Conservation (phyloP, 2,329 filamentous ascomycete genomes). For the Neurospora crassa region DNA sequence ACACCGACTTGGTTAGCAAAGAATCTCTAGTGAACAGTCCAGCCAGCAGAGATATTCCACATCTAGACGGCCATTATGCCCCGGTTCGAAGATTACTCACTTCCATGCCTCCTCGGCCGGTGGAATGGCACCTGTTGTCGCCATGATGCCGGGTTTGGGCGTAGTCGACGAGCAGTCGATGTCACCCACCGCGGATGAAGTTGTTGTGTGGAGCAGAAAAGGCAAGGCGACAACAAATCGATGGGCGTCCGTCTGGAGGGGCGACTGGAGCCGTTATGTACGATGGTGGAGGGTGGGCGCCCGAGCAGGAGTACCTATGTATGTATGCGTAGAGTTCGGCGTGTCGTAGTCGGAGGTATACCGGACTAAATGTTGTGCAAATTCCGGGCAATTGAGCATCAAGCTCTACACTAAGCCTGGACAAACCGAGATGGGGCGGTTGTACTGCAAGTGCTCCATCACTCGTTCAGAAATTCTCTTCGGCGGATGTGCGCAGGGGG, state of each 20-base stretch:
- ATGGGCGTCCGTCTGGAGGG: neutral
- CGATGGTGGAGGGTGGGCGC: neutral
- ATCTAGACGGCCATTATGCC: neutral
- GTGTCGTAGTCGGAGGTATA: neutral
- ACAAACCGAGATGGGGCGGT: constrained; percentile 18
- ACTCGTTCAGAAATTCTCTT: constrained; percentile 17
- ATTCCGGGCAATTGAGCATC: constrained; percentile 7
- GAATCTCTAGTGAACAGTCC: neutral
- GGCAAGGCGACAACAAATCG: neutral
- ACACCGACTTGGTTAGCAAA: constrained; percentile 8
- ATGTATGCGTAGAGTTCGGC: constrained; percentile 1
- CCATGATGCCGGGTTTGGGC: neutral
- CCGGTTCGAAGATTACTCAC: constrained; percentile 7
- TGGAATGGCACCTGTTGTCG: constrained; percentile 6
- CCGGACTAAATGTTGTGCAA: neutral
- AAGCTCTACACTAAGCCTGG: constrained; percentile 20
- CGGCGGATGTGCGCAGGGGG: constrained; percentile 12
- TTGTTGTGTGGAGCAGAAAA: neutral
- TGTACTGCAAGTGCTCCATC: constrained; percentile 24
- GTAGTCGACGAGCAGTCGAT: constrained; percentile 1
- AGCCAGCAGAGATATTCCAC: neutral
- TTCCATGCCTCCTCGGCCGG: constrained; percentile 13
- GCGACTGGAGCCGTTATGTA: neutral
- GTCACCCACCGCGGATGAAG: constrained; percentile 1
- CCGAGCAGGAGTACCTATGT: neutral